Evolutionary conservation across 306 rosid genomes (phyloP), one percentile per base, ranked within the genome.

Genomic region (Corylus heterophylla): DNA sequence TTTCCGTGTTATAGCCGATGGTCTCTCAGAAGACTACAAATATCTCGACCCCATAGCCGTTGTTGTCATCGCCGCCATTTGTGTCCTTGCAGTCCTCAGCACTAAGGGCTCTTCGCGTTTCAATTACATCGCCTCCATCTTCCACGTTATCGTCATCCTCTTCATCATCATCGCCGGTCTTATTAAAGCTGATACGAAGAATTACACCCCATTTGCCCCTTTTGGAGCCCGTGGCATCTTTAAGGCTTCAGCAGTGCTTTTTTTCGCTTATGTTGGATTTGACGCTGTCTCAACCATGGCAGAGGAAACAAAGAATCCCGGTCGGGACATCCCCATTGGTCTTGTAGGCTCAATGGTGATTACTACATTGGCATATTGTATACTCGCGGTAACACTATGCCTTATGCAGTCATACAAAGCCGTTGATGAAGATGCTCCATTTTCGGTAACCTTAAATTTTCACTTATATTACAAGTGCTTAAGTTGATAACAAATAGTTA

Each of bases 211-310:
- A 0, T 94, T 94, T 9, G 27, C 64, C 0, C 96, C 90, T 0
- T 29, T 12, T 0, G 90, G 85, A 0, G 54, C 74, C 3, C 90
- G 89, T 0, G 97, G 98, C 0, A 45, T 94, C 11, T 91, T 94
- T 58, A 35, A 68, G 7, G 83, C 98, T 3, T 87, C 97, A 0
- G 93, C 98, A 0, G 97, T 94, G 12, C 87, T 94, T 7, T 94
- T 94, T 87, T 94, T 94, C 1, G 94, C 98, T 12, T 94, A 94
- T 4, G 86, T 92, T 0, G 98, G 98, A 2, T 94, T 94, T 4
- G 98, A 94, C 8, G 97, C 93, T 0, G 93, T 94, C 14, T 51
- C 97, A 11, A 92, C 98, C 13, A 83, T 94, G 97, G 98, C 98
- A 0, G 97, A 94, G 64, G 98, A 94, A 29, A 94, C 98, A 1